Evolutionary conservation across 2,329 filamentous ascomycete genomes (phyloP).

Genomic region (Penicillium sp.): DNA sequence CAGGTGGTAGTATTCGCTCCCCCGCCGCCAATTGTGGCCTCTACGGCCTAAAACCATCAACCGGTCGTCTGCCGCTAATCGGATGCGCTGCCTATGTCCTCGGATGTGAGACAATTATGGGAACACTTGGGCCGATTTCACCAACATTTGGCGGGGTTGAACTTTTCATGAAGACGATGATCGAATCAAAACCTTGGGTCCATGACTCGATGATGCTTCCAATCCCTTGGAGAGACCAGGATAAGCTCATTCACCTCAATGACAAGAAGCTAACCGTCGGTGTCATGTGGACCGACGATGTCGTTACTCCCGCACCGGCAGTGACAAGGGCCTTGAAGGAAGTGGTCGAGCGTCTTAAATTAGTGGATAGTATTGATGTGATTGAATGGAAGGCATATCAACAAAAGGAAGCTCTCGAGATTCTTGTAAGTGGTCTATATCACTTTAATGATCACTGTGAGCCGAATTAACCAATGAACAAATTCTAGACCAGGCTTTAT

Average conservation of each 20-base stretch:
- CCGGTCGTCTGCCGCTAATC: constrained; percentile 19
- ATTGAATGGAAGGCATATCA: constrained; percentile 43
- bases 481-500: constrained; percentile 5
- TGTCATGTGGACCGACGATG: constrained; percentile 60
- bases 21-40: background rate
- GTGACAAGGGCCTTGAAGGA: constrained; percentile 55
- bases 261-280: constrained; percentile 52
- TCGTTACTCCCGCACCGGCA: constrained; percentile 63
- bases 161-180: constrained; percentile 43
- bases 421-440: constrained; percentile 10
- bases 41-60: background rate
- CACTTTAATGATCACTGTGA: background rate
- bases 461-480: background rate
- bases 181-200: background rate
- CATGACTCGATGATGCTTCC: background rate
- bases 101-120: constrained; percentile 9
- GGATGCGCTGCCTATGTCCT: constrained; percentile 21
- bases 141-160: constrained; percentile 50
- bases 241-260: constrained; percentile 17
- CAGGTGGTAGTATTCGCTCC: background rate
- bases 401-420: constrained; percentile 50
- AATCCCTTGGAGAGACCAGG: background rate
- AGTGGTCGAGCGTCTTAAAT: constrained; percentile 32
- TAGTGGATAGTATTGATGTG: constrained; percentile 18
- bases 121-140: constrained; percentile 51